phyloP scores from a whole-genome alignment of 2,329 filamentous ascomycete species.

The Apiospora sp. region DNA sequence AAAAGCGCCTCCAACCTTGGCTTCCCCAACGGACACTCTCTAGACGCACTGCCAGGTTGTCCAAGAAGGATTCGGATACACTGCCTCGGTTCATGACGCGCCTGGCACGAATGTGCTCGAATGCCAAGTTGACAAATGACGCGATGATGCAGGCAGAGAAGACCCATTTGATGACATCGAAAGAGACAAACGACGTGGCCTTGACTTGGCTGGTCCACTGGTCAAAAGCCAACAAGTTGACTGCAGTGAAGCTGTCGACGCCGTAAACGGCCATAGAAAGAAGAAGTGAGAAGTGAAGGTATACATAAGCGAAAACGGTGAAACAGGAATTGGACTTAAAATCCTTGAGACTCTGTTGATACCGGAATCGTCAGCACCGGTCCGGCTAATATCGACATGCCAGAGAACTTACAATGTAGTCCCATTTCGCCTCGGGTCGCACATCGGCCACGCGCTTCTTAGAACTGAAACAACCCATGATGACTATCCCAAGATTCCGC shows the following conservation, averaged over 20 bases:
- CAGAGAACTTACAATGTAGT: conserved; percentile 76
- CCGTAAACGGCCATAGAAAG: conserved; percentile 85
- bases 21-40: conserved; percentile 81
- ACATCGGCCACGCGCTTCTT: conserved; percentile 68
- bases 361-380: conserved; percentile 25
- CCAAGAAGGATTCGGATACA: conserved; percentile 90
- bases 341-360: conserved; percentile 63
- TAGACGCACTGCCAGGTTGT: conserved; percentile 83
- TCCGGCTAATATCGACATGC: conserved; percentile 5
- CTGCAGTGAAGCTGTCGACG: conserved; percentile 91
- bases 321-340: conserved; percentile 86
- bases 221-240: conserved; percentile 89
- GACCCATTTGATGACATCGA: conserved; percentile 89
- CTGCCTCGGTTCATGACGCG: conserved; percentile 85
- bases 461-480: conserved; percentile 72
- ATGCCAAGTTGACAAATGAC: conserved; percentile 82
- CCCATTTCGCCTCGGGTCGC: conserved; percentile 89
- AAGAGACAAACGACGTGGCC: conserved; percentile 72
- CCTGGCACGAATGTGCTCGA: conserved; percentile 81
- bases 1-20: conserved; percentile 85
- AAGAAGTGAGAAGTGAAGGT: conserved; percentile 81
- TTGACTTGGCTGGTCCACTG: conserved; percentile 86
- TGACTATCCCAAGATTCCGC: conserved; percentile 37
- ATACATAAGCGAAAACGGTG: conserved; percentile 80
- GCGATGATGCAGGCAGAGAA: conserved; percentile 92